Conservation (phyloP, 192 early-diverging fungal genomes). For the Coemansia sp. region DNA sequence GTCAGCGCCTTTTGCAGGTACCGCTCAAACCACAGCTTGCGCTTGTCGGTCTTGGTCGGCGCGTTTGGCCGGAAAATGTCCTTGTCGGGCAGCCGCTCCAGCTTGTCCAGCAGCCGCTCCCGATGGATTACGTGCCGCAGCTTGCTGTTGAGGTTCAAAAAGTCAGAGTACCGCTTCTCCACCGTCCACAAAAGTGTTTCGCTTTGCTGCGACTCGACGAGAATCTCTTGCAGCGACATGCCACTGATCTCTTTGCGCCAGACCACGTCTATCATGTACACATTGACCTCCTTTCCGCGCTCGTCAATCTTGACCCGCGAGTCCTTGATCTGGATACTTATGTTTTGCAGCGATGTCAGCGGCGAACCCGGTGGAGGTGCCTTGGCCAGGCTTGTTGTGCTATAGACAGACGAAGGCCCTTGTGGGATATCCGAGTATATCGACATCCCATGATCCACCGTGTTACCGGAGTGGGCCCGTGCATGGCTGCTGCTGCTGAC, state of each 20-base stretch:
- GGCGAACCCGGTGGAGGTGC: constrained; percentile 13
- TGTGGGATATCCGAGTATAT: background rate
- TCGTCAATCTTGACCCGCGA: constrained; percentile 69
- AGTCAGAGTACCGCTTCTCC: constrained; percentile 87
- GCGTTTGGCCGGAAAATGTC: constrained; percentile 74
- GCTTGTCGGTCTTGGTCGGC: constrained; percentile 82
- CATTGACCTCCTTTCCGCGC: constrained; percentile 70
- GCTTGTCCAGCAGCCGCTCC: constrained; percentile 50
- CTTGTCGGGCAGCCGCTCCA: constrained; percentile 83
- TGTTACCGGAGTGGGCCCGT: background rate
- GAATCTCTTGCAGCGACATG: constrained; percentile 50
- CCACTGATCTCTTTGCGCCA: constrained; percentile 40
- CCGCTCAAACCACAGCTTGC: constrained; percentile 80
- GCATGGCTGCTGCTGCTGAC: background rate
- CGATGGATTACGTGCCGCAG: constrained; percentile 54
- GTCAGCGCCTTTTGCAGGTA: constrained; percentile 74
- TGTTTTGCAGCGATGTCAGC: constrained; percentile 48
- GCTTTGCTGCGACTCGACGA: constrained; percentile 39
- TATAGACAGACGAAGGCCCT: constrained; percentile 7
- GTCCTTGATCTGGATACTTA: constrained; percentile 55
- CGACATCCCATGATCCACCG: background rate
- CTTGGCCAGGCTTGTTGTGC: background rate
- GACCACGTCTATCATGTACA: constrained; percentile 52
- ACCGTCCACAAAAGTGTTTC: constrained; percentile 73
- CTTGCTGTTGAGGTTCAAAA: constrained; percentile 74